Base-by-base conservation (phyloP, 768 basidiomycete genomes). In the Kwoniella dejecticola region DNA sequence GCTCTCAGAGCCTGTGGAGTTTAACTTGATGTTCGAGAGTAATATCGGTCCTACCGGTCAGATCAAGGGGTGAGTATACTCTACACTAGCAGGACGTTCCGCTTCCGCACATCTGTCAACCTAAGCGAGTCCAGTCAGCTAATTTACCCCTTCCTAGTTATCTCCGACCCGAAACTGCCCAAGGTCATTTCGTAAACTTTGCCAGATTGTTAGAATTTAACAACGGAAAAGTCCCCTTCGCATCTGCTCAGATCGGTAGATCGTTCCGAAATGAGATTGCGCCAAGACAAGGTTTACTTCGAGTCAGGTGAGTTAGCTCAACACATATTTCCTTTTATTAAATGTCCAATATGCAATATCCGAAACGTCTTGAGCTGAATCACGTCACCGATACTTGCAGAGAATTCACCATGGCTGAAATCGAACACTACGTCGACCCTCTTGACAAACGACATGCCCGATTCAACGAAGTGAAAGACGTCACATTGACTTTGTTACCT, bases 351-450 rank as follows among this genome's bases (percentile, higher is more conserved):
- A 3, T 50, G n/a, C 38, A 8, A 11, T 17, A 38, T 47, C 27
- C 23, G 19, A n/a, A 11, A 40, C 17, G 24, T 12, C 8, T 36
- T 36, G 7, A 36, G 33, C 33, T 36, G 33, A 36, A 7, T 36
- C 15, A 7, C 15, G 7, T 36, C 33, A 36, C 15, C 33, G n/a
- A 36, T 36, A 7, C 7, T 7, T 36, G 33, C 19, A 80, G 81
- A 68, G 96, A 99, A 79, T 99, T 98, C 82, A 96, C 91, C 11
- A 96, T 98, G 95, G 96, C 93, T 46, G 96, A 99, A 82, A 96
- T 99, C 76, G 96, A 99, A 81, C 96, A 99, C 82, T 99, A 83
- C 67, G 96, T 99, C 69, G 96, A 98, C 82, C 96, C 96, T 13
- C 83, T 84, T 42, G 87, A 96, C 82, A 99, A 98, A 82, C 81